Evolutionary conservation across 192 early-diverging fungal genomes (phyloP), one percentile per base, ranked within the genome.

Genomic region (Coemansia sp.): DNA sequence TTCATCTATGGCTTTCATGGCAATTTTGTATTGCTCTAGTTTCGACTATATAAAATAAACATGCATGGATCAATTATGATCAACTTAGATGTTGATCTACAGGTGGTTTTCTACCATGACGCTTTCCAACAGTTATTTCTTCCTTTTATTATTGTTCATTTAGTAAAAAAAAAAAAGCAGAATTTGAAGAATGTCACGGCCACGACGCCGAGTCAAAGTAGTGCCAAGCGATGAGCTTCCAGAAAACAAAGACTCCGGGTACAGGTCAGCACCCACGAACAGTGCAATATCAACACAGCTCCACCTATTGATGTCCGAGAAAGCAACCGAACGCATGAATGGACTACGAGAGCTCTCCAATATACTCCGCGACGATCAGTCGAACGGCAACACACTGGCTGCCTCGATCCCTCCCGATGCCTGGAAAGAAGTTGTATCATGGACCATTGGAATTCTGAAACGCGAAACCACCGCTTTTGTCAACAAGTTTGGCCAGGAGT

Each of bases 371-470:
- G 75, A 78, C 3, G 75, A 78, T 48, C 35, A 49, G 6, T 57
- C 36, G 10, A 31, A 58, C 8, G 37, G 49, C 13, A 33, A 43
- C 18, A 26, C 50, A 1, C 18, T 78, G 45, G 68, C 59, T 1
- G 49, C 59, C 1, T 68, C 75, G 26, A 55, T 71, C 13, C 44
- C 23, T 5, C 38, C 58, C 2, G 26, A 14, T 2, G 58, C 54
- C 0, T 78, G 75, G 68, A 65, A 78, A 49, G 54, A 50, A 12
- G 56, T 71, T 10, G 28, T 78, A 12, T 63, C 75, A 12, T 78
- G 75, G 64, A 78, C 75, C 2, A 52, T 64, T 5, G 64, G 75
- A 12, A 68, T 71, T 10, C 20, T 78, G 55, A 67, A 65, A 44
- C 67, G 71, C 28, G 75, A 71, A 41, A 50, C 68, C 10, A 68